These are phyloP conservation scores for Pichia heedii DNA, from an alignment of 805 yeast genomes.

Conservation along the genomic window DNA sequence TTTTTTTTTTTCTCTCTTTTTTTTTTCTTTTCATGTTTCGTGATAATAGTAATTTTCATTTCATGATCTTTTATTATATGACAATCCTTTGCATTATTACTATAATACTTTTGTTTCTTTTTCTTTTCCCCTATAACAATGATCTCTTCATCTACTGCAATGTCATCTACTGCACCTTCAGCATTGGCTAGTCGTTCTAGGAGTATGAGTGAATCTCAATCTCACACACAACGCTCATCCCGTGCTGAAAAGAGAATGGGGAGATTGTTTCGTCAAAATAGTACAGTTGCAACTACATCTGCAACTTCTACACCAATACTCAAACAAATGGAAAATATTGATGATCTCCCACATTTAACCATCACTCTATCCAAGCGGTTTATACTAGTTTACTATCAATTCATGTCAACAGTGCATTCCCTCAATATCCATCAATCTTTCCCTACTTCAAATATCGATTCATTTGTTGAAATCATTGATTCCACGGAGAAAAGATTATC, in stretches of 20 bases:
- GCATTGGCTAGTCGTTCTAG: conserved; percentile 19
- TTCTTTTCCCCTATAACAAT: neutral
- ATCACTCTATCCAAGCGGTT: neutral
- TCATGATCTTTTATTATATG: no score
- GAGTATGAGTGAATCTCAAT: conserved; percentile 25
- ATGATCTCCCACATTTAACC: neutral
- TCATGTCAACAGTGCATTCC: neutral
- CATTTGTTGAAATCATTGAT: neutral
- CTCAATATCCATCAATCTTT: neutral
- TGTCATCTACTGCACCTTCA: no score
- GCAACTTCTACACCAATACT: neutral
- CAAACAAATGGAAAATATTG: neutral
- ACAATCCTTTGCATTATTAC: no score
- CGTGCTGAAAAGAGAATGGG: conserved; percentile 30
- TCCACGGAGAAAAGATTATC: neutral
- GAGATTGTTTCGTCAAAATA: conserved; percentile 23
- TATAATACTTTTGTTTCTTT: neutral
- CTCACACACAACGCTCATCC: conserved; percentile 6
- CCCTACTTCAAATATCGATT: neutral
- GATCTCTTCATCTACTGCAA: no score
- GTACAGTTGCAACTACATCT: conserved; percentile 8
- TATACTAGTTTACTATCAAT: neutral
- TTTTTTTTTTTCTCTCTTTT: no score
- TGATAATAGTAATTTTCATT: no score
- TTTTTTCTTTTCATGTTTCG: neutral